Conservation (phyloP, 495 filamentous ascomycete species). For the Durotheca rogersii region DNA sequence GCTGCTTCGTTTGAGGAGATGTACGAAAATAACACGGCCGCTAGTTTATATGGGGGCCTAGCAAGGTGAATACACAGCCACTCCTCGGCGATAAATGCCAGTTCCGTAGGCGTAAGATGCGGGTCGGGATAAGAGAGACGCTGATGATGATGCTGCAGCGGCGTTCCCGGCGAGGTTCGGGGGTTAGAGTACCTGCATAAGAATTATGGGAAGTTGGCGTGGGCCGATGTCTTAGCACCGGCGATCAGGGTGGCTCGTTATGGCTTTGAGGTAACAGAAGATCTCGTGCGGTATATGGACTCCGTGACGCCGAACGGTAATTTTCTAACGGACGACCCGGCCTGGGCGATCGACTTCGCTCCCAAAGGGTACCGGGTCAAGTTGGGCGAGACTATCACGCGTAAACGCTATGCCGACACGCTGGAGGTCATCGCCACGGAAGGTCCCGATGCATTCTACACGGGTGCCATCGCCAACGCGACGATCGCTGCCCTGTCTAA, state of each 20-base stretch:
- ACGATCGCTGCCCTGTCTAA: slow-evolving; percentile 63
- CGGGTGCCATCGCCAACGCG: slow-evolving; percentile 65
- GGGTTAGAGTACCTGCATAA: slow-evolving; percentile 71
- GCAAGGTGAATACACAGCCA: slow-evolving; percentile 48
- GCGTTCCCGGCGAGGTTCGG: slow-evolving; percentile 75
- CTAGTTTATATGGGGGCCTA: slow-evolving; percentile 57
- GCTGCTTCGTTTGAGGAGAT: slow-evolving; percentile 74
- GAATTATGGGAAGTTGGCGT: slow-evolving; percentile 68
- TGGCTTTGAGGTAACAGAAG: slow-evolving; percentile 64
- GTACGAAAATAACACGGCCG: slow-evolving; percentile 59
- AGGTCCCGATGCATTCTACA: slow-evolving; percentile 73
- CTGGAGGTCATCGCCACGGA: slow-evolving; percentile 65
- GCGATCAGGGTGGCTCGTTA: slow-evolving; percentile 68
- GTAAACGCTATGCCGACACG: slow-evolving; percentile 72
- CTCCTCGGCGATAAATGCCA: not conserved
- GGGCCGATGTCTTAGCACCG: slow-evolving; percentile 65
- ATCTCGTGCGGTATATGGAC: slow-evolving; percentile 65
- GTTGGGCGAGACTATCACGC: slow-evolving; percentile 68
- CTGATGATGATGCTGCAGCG: slow-evolving; percentile 48
- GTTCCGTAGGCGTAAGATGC: not conserved
- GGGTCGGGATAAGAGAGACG: not conserved
- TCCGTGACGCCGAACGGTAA: slow-evolving; percentile 22
- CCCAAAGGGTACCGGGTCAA: slow-evolving; percentile 62
- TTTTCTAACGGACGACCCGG: slow-evolving; percentile 56
- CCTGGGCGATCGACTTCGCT: slow-evolving; percentile 80